Conservation (phyloP, 495 filamentous ascomycete genomes). For the Gamarada debralockiae region DNA sequence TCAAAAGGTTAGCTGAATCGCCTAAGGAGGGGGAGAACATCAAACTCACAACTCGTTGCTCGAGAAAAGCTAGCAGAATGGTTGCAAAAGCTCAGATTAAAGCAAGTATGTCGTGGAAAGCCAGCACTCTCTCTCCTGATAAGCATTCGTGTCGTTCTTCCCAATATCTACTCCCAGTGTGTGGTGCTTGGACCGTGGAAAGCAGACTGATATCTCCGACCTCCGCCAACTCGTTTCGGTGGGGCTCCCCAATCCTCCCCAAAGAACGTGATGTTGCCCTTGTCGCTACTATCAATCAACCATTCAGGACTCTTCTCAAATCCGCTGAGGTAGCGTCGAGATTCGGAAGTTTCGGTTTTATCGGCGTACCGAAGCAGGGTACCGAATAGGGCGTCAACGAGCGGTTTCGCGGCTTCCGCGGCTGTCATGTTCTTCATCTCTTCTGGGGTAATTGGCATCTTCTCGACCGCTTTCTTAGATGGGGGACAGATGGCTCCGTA, state of each 20-base stretch:
- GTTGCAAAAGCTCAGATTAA: too few species aligned
- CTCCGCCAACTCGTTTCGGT: not conserved
- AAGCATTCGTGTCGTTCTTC: not conserved
- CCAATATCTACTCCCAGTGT: not conserved
- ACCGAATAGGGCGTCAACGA: constrained; percentile 36
- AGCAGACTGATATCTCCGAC: not conserved
- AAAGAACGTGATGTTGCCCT: constrained; percentile 33
- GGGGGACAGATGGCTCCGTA: constrained; percentile 13
- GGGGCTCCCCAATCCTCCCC: constrained; percentile 22
- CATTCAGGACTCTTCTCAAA: constrained; percentile 22
- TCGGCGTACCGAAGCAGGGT: constrained; percentile 30
- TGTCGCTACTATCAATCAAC: constrained; percentile 24
- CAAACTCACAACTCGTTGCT: too few species aligned
- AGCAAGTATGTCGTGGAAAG: too few species aligned
- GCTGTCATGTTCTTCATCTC: constrained; percentile 32
- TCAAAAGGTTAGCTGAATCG: too few species aligned
- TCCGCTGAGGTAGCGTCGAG: constrained; percentile 7
- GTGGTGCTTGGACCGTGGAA: not conserved
- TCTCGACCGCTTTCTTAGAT: not conserved
- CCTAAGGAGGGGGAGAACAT: too few species aligned
- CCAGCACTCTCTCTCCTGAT: too few species aligned
- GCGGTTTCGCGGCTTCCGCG: constrained; percentile 28
- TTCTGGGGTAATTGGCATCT: constrained; percentile 19
- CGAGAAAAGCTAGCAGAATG: too few species aligned
- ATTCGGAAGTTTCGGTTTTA: not conserved